Evolutionary conservation across 208 protist species (phyloP).

Genomic region (Wallacemonas sp.): DNA sequence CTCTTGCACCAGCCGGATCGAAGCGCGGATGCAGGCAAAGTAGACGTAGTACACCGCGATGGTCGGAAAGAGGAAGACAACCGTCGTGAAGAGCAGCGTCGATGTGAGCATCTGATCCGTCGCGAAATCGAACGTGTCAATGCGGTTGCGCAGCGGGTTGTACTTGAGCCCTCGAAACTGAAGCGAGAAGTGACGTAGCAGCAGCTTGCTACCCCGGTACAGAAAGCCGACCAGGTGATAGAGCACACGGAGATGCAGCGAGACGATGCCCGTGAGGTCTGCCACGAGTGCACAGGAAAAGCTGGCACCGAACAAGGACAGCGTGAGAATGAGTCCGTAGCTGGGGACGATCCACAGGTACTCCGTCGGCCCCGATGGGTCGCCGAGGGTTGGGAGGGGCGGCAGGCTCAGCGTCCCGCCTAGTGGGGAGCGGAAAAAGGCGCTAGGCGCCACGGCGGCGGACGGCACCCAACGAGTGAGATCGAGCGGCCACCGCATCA

Average conservation of each 20-base stretch:
- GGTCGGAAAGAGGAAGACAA: constrained; percentile 91
- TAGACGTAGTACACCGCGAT: constrained; percentile 92
- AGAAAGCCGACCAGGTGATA: constrained; percentile 68
- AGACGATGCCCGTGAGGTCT: constrained; percentile 78
- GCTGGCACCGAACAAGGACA: constrained; percentile 82
- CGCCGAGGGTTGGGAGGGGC: constrained; percentile 9
- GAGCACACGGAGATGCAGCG: constrained; percentile 78
- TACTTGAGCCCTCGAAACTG: constrained; percentile 91
- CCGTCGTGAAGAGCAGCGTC: constrained; percentile 88
- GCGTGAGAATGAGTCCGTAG: constrained; percentile 47
- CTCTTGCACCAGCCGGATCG: constrained; percentile 51
- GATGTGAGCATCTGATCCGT: constrained; percentile 91
- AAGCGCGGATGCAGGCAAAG: constrained; percentile 73
- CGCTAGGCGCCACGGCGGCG: constrained; percentile 13
- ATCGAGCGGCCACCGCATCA: constrained; percentile 22
- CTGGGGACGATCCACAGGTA: constrained; percentile 63
- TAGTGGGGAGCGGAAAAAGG: background rate
- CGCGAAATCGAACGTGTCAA: constrained; percentile 87
- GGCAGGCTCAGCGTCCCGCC: background rate
- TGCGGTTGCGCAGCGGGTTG: constrained; percentile 92
- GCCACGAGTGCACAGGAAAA: constrained; percentile 62
- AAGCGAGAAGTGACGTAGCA: constrained; percentile 67
- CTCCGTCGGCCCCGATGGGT: constrained; percentile 14
- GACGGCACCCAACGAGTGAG: background rate
- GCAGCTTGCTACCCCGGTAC: constrained; percentile 49